These are phyloP conservation scores for Hymenoscyphus fraxineus DNA, from an alignment of 2,329 filamentous ascomycete species.

Conservation along the genomic window DNA sequence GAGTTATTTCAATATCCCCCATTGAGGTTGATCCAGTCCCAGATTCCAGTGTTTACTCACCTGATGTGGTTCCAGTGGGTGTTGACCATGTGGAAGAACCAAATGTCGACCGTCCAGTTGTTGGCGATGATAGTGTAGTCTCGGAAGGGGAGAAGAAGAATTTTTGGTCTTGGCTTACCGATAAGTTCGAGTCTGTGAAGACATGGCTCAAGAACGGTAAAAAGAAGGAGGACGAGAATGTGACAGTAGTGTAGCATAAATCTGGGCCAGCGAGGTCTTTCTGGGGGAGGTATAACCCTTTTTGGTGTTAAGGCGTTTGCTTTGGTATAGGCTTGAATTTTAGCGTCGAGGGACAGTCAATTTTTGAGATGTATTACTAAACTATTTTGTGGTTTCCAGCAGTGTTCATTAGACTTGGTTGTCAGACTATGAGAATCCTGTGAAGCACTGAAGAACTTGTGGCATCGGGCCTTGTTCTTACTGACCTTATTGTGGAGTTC, in stretches of 20 bases:
- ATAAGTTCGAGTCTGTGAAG: slow-evolving; percentile 42
- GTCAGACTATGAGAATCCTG: not conserved
- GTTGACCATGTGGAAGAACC: slow-evolving; percentile 27
- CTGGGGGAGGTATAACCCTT: not conserved
- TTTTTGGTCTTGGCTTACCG: slow-evolving; percentile 51
- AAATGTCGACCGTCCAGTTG: slow-evolving; percentile 25
- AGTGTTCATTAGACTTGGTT: not conserved
- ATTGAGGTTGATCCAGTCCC: slow-evolving; percentile 31
- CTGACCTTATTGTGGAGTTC: not conserved
- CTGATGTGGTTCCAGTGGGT: slow-evolving; percentile 25
- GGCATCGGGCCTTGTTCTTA: not conserved
- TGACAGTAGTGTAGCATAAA: not conserved
- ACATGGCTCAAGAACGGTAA: slow-evolving; percentile 23
- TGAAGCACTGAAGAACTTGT: not conserved
- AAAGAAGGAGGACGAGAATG: not conserved
- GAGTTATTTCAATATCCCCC: slow-evolving; percentile 29
- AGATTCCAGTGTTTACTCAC: slow-evolving; percentile 27
- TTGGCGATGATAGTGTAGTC: slow-evolving; percentile 25
- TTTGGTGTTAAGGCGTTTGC: slow-evolving; percentile 2
- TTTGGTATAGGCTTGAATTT: not conserved
- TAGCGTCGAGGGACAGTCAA: not conserved
- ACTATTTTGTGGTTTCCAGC: not conserved
- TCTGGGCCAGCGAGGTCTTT: not conserved
- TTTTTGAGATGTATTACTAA: not conserved
- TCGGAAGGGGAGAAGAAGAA: slow-evolving; percentile 35